These are phyloP conservation scores for Secale cereale DNA, from an alignment of 176 grass and related monocot genomes.

Conservation along the genomic window DNA sequence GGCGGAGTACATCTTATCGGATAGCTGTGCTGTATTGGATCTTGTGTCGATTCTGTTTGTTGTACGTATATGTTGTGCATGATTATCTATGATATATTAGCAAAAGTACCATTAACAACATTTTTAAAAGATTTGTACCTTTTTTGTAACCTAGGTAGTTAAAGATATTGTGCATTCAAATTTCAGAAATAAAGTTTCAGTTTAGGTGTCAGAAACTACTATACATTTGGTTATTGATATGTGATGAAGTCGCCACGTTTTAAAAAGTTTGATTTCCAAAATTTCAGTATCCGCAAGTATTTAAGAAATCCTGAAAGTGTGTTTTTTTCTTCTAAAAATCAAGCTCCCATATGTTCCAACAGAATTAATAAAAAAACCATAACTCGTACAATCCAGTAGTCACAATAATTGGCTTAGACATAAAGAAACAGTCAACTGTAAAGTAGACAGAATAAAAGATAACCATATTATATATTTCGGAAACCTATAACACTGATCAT, in stretches of 20 bases:
- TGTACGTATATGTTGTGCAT: neutral
- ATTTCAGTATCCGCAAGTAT: neutral
- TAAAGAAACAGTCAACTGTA: neutral
- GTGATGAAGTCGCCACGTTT: neutral
- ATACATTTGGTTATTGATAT: neutral
- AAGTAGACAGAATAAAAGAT: neutral
- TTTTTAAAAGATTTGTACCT: neutral
- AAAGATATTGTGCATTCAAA: neutral
- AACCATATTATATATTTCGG: neutral
- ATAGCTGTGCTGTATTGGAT: neutral
- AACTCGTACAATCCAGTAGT: neutral
- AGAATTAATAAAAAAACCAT: neutral
- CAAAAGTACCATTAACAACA: neutral
- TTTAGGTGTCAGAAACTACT: conserved; percentile 3
- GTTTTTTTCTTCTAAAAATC: neutral
- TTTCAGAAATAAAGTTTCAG: neutral
- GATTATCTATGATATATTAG: neutral
- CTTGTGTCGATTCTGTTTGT: neutral
- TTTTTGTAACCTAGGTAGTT: conserved; percentile 5
- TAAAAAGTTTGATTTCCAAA: neutral
- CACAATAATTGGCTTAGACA: conserved; percentile 3
- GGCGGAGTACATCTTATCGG: neutral
- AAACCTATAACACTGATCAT: neutral
- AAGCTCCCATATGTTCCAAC: neutral
- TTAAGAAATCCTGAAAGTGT: neutral